A percentile compares a stretch with the other conserved stretches of the same genome.
Conservation (phyloP, 768 basidiomycete genomes). For the Tulasnella sp. region DNA sequence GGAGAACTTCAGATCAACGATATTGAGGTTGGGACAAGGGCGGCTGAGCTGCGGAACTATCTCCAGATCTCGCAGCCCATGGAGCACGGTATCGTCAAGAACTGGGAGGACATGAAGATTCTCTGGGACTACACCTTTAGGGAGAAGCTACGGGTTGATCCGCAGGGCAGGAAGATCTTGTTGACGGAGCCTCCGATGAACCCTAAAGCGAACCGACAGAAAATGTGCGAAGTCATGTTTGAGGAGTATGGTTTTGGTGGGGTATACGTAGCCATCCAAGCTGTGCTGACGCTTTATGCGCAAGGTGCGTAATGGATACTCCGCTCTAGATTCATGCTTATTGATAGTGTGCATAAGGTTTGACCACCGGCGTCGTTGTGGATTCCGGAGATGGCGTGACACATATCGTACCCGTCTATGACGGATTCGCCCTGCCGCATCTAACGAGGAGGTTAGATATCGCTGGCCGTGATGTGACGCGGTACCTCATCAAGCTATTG, state of each 20-base stretch:
- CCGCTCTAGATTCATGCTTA: not conserved
- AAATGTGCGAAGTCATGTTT: slow-evolving; percentile 98
- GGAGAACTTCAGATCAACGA: slow-evolving; percentile 83
- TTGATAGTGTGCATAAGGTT: slow-evolving; percentile 40
- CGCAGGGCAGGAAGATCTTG: slow-evolving; percentile 76
- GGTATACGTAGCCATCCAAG: slow-evolving; percentile 97
- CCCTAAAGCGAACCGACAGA: slow-evolving; percentile 81
- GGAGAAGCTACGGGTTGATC: slow-evolving; percentile 86
- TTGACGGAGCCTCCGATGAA: slow-evolving; percentile 99
- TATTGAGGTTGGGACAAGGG: slow-evolving; percentile 98
- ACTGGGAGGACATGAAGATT: slow-evolving; percentile 99
- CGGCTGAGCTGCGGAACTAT: slow-evolving; percentile 85
- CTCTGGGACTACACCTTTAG: slow-evolving; percentile 98
- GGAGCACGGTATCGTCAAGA: slow-evolving; percentile 98
- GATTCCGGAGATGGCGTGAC: slow-evolving; percentile 99
- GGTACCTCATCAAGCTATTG: slow-evolving; percentile 97
- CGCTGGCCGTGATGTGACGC: slow-evolving; percentile 94
- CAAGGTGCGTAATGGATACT: slow-evolving; percentile 58
- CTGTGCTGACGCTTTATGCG: slow-evolving; percentile 94
- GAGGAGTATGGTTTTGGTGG: slow-evolving; percentile 95
- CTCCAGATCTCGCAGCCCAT: slow-evolving; percentile 96
- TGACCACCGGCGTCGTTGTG: slow-evolving; percentile 97
- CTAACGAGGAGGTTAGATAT: slow-evolving; percentile 91
- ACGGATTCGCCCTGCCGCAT: slow-evolving; percentile 92
- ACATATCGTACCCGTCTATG: slow-evolving; percentile 97